phyloP scores from a whole-genome alignment of 2,329 filamentous ascomycete species.

The Exophiala aquamarina region DNA sequence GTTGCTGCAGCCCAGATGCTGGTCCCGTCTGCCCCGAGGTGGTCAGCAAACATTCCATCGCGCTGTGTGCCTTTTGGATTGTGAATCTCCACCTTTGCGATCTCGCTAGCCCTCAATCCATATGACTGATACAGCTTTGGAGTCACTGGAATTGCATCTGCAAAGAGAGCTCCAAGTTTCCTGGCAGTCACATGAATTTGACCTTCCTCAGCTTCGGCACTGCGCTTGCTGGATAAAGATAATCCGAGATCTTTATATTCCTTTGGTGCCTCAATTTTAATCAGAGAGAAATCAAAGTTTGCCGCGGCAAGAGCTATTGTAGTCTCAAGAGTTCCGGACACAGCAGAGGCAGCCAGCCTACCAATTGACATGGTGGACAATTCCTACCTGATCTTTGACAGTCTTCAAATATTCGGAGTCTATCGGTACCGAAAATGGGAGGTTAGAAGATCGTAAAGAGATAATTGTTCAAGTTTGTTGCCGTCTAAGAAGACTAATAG shows the following conservation, averaged over 20 bases:
- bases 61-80: slow-evolving; percentile 6
- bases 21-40: slow-evolving; percentile 34
- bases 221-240: slow-evolving; percentile 32
- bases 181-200: slow-evolving; percentile 38
- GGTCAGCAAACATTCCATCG: not conserved
- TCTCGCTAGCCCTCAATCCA: slow-evolving; percentile 35
- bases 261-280: slow-evolving; percentile 41
- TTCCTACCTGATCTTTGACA: too few species aligned
- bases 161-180: slow-evolving; percentile 43
- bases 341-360: too few species aligned
- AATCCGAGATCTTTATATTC: slow-evolving; percentile 37
- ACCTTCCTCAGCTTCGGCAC: slow-evolving; percentile 41
- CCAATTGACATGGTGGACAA: too few species aligned
- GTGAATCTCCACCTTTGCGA: too few species aligned
- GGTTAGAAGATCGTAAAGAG: too few species aligned
- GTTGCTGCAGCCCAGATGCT: slow-evolving; percentile 41
- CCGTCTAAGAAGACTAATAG: too few species aligned
- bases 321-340: not conserved
- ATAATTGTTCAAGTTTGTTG: too few species aligned
- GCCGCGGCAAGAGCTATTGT: slow-evolving; percentile 27
- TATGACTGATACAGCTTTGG: slow-evolving; percentile 38
- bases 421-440: too few species aligned
- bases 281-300: slow-evolving; percentile 47
- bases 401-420: too few species aligned
- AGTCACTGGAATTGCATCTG: slow-evolving; percentile 32